Base-by-base conservation (phyloP, 805 yeast genomes). In the Suhomyces kilbournensis region DNA sequence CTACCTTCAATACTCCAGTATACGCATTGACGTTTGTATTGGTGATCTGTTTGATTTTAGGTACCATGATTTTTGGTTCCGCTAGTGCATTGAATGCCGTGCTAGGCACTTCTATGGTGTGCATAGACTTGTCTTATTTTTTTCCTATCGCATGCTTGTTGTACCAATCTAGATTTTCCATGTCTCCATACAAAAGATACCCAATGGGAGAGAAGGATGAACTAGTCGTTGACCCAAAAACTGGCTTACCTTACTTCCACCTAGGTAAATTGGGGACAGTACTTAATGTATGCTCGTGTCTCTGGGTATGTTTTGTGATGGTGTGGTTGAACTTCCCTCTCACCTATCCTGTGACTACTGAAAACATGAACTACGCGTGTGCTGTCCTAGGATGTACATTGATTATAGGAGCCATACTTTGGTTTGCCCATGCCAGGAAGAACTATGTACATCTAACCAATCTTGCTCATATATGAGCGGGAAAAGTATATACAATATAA, bases 311-410 rank as follows among this genome's bases (percentile, higher is more conserved):
- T 12, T 72, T 72, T 53, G 74, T 74, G 22, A 55, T 68, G 56
- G 73, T 70, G 3, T 69, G 73, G 59, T 71, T 65, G 60, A 69
- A 74, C 34, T 72, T 73, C 60, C 77, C 77, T 14, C 51, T 66
- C 8, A 49, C 45, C 46, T 61, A 63, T 61, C 70, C 70, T 3
- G 70, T 65, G 12, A 54, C 64, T 10, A 63, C 58, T 14, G 56
- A 59, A 17, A 62, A 60, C 57, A 65, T 65, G 69, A 65, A 65
- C 61, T 65, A 65, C 51, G 67, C 62, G 35, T 53, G 60, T 40
- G 69, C 54, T 14, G 69, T 65, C 32, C 58, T 63, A 49, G 70
- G 55, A 7, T 47, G 55, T 6, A 60, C 64, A 5, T 51, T 52
- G 7, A 14, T 61, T 15, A 48, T 65, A 7, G 65, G 62, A n/a